Percentiles rank a stretch among this genome's conserved stretches.
These are phyloP conservation scores for Penicillium psychrosexuale DNA, from an alignment of 2,329 filamentous ascomycete species.

Conservation along the genomic window DNA sequence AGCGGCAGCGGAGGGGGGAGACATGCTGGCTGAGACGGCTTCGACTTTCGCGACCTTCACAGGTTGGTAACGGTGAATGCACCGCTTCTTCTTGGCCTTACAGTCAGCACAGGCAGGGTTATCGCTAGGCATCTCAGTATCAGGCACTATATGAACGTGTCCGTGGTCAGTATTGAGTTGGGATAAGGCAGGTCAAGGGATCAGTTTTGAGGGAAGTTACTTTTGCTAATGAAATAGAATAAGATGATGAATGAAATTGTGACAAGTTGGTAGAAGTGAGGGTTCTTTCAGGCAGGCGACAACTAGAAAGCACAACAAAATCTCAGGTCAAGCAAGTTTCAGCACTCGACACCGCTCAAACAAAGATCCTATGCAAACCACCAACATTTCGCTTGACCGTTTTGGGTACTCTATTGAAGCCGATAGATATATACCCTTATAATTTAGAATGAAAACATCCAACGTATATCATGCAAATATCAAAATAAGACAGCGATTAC, in stretches of 20 bases:
- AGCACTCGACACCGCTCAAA: not conserved
- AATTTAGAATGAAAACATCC: not conserved
- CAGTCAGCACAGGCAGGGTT: slow-evolving; percentile 20
- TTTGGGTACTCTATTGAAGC: no score
- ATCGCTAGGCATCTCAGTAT: not conserved
- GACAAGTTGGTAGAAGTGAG: not conserved
- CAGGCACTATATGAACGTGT: not conserved
- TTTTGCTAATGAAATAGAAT: not conserved
- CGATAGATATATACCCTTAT: not conserved
- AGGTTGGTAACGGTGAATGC: slow-evolving; percentile 16
- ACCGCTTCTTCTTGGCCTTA: slow-evolving; percentile 27
- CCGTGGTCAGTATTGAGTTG: not conserved
- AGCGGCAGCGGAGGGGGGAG: not conserved
- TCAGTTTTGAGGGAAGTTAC: not conserved
- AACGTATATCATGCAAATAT: not conserved
- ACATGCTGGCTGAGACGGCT: not conserved
- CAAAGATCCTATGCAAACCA: not conserved
- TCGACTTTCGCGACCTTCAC: not conserved
- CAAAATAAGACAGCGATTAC: not conserved
- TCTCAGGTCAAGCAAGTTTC: not conserved
- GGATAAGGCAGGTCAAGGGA: no score
- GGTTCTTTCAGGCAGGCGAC: not conserved
- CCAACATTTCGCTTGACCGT: not conserved
- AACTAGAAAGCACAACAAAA: not conserved
- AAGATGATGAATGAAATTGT: not conserved